phyloP scores from a whole-genome alignment of 1,139 yeast genomes.

The Saccharomyces hybrid region DNA sequence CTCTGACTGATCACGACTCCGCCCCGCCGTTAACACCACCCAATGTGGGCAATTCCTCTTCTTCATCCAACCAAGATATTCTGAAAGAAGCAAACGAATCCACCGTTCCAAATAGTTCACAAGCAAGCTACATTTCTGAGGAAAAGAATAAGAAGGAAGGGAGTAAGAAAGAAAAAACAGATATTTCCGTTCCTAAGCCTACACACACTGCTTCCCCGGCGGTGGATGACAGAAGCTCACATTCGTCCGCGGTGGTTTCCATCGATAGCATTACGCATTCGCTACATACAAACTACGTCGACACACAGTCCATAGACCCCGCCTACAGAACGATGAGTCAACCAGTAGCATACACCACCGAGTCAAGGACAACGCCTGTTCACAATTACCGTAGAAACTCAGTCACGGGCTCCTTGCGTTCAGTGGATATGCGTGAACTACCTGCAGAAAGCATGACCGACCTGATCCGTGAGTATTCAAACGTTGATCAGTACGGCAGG shows the following conservation, averaged over 20 bases:
- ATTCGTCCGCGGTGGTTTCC: neutral
- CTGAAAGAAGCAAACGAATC: slow-evolving; percentile 2
- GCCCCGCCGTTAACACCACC: neutral
- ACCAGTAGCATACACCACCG: slow-evolving; percentile 19
- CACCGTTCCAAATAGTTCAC: neutral
- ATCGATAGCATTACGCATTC: neutral
- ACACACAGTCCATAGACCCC: neutral
- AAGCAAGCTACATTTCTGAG: neutral
- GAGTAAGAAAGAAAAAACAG: neutral
- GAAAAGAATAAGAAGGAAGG: neutral
- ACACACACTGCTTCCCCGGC: neutral
- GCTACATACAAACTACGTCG: neutral
- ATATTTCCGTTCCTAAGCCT: neutral
- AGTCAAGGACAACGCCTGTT: slow-evolving; percentile 2
- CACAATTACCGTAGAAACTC: slow-evolving; percentile 4
- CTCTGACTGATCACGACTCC: neutral
- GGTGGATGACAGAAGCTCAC: neutral
- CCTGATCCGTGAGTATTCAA: slow-evolving; percentile 56
- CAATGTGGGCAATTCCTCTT: neutral
- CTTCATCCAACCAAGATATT: slow-evolving; percentile 1
- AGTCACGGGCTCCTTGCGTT: slow-evolving; percentile 6
- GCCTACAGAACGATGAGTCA: slow-evolving; percentile 15
- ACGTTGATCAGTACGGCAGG: slow-evolving; percentile 33
- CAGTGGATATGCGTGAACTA: slow-evolving; percentile 5
- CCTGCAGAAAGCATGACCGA: slow-evolving; percentile 38